Base-by-base conservation (phyloP, 208 protist genomes). In the Histomonas meleagridis region DNA sequence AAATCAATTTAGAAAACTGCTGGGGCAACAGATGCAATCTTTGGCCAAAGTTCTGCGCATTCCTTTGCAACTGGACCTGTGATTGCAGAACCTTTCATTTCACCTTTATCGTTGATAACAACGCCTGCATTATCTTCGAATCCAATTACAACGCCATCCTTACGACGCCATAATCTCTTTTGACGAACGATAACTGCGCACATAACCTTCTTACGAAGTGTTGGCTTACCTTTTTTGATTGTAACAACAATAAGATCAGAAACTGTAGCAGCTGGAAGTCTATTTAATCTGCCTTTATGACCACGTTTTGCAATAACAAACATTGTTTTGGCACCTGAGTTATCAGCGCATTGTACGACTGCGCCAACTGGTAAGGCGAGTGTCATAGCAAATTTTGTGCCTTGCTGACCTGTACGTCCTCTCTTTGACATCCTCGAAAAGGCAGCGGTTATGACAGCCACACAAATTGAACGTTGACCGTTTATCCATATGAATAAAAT, bases 91-190 rank as follows among this genome's bases (percentile, higher is more conserved):
- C 98, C 94, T 96, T 99, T 99, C 96, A 99, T 98, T 94, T 99
- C 98, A 94, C 98, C 98, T 96, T 99, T 99, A 91, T 96, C 96
- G 96, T 99, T 99, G 72, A 99, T 98, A 92, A 99, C 99, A 57
- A 99, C 98, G 93, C 98, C 98, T 72, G 98, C 98, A 94, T 99
- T 99, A 95, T 99, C 98, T 96, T 99, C 98, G 91, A 99, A 99
- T 95, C 99, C 99, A 93, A 99, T 96, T 93, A 97, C 98, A 65
- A 96, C 91, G 86, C 96, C 98, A 93, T 99, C 97, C 95, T 97
- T 98, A 92, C 98, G 94, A 94, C 98, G 96, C 97, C 97, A 99
- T 94, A 97, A 94, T 97, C 99, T 99, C 93, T 97, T 96, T 96
- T 99, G 98, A 93, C 98, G 90, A n/a, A 95, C 81, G 62, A 95